A percentile compares a stretch with the other conserved stretches of the same genome.
These are phyloP conservation scores for Ogataea siamensis DNA, from an alignment of 805 yeast genomes.

Conservation along the genomic window DNA sequence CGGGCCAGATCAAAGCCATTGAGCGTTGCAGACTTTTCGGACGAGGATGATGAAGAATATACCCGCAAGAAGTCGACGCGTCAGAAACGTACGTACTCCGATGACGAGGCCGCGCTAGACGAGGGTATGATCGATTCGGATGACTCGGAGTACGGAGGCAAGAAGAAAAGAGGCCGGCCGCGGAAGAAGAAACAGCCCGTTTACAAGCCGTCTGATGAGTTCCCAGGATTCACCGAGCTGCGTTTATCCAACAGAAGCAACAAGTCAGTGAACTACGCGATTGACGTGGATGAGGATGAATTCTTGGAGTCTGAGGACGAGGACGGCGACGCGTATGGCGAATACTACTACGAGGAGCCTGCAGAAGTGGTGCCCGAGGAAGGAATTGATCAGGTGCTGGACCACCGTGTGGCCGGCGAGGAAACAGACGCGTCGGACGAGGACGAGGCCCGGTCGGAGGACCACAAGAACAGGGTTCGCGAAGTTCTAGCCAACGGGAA, in stretches of 20 bases:
- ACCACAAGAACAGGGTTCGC: constrained; percentile 24
- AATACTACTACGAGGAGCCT: constrained; percentile 27
- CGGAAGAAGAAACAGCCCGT: constrained; percentile 16
- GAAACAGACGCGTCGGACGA: constrained; percentile 33
- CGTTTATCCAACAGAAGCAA: constrained; percentile 78
- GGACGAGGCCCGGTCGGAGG: constrained; percentile 32
- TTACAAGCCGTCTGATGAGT: constrained; percentile 12
- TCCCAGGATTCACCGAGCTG: constrained; percentile 45
- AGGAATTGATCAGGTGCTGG: constrained; percentile 45
- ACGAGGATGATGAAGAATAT: constrained; percentile 21
- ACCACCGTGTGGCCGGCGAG: constrained; percentile 46
- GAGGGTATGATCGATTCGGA: constrained; percentile 32
- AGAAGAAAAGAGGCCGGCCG: constrained; percentile 12
- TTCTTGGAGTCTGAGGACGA: constrained; percentile 45
- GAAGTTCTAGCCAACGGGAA: constrained; percentile 28
- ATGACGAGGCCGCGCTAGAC: constrained; percentile 29
- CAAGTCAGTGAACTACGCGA: constrained; percentile 69
- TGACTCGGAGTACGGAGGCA: constrained; percentile 34
- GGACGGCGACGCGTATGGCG: constrained; percentile 22
- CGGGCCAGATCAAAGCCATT: constrained; percentile 48
- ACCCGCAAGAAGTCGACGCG: constrained; percentile 20
- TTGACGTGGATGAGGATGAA: constrained; percentile 51
- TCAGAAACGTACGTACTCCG: constrained; percentile 27
- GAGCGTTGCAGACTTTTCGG: constrained; percentile 27
- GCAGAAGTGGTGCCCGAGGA: constrained; percentile 21